A percentile compares a stretch with the other conserved stretches of the same genome.
Conservation (phyloP, 1,139 yeast genomes). For the Candida sojae region DNA sequence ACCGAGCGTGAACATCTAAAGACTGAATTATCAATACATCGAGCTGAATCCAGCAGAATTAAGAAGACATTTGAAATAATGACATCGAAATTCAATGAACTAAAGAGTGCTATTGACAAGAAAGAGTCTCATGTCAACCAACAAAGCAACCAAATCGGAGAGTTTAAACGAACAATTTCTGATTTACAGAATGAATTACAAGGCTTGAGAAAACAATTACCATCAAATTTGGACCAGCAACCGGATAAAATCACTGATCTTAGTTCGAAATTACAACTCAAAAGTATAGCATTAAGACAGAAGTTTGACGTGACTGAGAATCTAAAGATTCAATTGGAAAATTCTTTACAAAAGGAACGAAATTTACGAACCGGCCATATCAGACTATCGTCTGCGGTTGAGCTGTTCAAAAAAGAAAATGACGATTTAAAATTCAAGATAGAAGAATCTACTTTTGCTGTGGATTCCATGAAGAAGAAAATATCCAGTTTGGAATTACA, state of each 20-base stretch:
- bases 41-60: conserved; percentile 22
- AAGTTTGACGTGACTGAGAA: conserved; percentile 23
- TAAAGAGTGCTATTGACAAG: conserved; percentile 6
- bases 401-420: conserved; percentile 40
- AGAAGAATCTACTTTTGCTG: conserved; percentile 18
- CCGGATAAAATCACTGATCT: conserved; percentile 22
- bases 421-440: conserved; percentile 20
- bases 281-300: conserved; percentile 24
- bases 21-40: no score
- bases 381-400: conserved; percentile 42
- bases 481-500: conserved; percentile 34
- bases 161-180: conserved; percentile 33
- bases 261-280: conserved; percentile 28
- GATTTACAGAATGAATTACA: conserved; percentile 35
- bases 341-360: conserved; percentile 51
- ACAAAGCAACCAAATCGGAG: conserved; percentile 17
- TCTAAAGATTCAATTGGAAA: conserved; percentile 32
- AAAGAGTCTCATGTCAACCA: background rate
- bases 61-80: conserved; percentile 21
- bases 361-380: conserved; percentile 51
- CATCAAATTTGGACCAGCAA: no score
- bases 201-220: conserved; percentile 10
- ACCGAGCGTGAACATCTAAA: no score
- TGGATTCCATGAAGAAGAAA: conserved; percentile 16
- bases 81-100: conserved; percentile 20